Percentiles rank a stretch among this genome's conserved stretches.
These are phyloP conservation scores for Yarrowia deformans DNA, from an alignment of 805 yeast genomes.

Conservation along the genomic window DNA sequence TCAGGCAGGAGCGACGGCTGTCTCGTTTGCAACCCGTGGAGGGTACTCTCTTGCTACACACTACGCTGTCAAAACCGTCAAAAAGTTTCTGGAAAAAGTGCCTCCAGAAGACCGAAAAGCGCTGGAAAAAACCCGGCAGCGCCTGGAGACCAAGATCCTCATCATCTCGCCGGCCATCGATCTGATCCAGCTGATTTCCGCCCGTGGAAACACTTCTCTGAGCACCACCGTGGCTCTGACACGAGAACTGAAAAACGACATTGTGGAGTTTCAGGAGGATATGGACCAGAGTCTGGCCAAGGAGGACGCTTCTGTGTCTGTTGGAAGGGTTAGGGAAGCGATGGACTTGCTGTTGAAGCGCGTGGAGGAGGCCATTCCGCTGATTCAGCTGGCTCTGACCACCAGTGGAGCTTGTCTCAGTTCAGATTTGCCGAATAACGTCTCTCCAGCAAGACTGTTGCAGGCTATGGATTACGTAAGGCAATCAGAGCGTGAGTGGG, in stretches of 20 bases:
- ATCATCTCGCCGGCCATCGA: conserved; percentile 74
- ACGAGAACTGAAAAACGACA: conserved; percentile 61
- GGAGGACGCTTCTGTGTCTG: conserved; percentile 47
- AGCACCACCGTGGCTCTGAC: conserved; percentile 63
- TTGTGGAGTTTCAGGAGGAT: conserved; percentile 61
- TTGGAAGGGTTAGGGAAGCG: conserved; percentile 57
- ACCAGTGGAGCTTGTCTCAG: conserved; percentile 71
- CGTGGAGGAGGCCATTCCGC: conserved; percentile 73
- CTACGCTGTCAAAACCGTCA: conserved; percentile 71
- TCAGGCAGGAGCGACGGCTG: conserved; percentile 77
- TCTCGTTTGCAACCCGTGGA: conserved; percentile 78
- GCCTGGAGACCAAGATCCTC: conserved; percentile 63
- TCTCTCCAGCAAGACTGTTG: conserved; percentile 71
- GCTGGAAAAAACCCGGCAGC: conserved; percentile 55
- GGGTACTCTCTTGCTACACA: conserved; percentile 78
- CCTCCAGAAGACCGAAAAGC: conserved; percentile 61
- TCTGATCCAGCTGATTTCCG: conserved; percentile 61
- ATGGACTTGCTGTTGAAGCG: conserved; percentile 58
- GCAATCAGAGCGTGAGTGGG: conserved; percentile 7
- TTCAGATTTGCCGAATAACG: conserved; percentile 57
- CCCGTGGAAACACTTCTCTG: conserved; percentile 50
- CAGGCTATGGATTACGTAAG: conserved; percentile 62
- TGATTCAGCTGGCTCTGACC: conserved; percentile 67
- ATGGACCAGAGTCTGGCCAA: conserved; percentile 44
- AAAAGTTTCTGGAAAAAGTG: conserved; percentile 57